Conservation (phyloP, 2,329 filamentous ascomycete genomes). For the Grosmannia clavigera region DNA sequence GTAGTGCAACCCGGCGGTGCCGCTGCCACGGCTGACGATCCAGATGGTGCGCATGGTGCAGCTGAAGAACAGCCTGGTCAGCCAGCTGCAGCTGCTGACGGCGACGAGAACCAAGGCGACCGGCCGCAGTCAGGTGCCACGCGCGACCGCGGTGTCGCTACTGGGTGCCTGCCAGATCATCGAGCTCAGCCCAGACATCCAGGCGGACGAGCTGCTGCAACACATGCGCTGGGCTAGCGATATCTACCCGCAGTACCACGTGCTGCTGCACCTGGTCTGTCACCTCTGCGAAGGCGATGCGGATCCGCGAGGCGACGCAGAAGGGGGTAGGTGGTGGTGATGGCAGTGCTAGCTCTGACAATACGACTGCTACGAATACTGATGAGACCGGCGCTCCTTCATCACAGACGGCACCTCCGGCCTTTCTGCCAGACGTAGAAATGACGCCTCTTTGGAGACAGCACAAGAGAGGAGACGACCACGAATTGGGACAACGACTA, state of each 20-base stretch:
- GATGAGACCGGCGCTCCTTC: background rate
- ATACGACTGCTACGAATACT: background rate
- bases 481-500: slow-evolving; percentile 7
- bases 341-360: too few relatives aligned
- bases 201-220: slow-evolving; percentile 24
- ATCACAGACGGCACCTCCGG: background rate
- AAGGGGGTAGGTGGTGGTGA: too few relatives aligned
- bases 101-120: background rate
- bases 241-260: slow-evolving; percentile 30
- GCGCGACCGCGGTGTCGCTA: slow-evolving; percentile 15
- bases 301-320: slow-evolving; percentile 11
- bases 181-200: slow-evolving; percentile 18
- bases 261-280: slow-evolving; percentile 30
- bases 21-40: slow-evolving; percentile 18
- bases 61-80: slow-evolving; percentile 18
- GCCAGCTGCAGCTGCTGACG: slow-evolving; percentile 14
- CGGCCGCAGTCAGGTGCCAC: background rate
- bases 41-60: slow-evolving; percentile 14
- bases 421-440: background rate
- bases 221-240: slow-evolving; percentile 25
- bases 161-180: slow-evolving; percentile 21
- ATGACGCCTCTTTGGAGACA: slow-evolving; percentile 6
- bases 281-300: slow-evolving; percentile 24
- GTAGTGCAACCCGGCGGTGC: slow-evolving; percentile 37
- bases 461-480: background rate